Conservation (phyloP, 352 stramenopile species). For the Phytopythium mirpurense region DNA sequence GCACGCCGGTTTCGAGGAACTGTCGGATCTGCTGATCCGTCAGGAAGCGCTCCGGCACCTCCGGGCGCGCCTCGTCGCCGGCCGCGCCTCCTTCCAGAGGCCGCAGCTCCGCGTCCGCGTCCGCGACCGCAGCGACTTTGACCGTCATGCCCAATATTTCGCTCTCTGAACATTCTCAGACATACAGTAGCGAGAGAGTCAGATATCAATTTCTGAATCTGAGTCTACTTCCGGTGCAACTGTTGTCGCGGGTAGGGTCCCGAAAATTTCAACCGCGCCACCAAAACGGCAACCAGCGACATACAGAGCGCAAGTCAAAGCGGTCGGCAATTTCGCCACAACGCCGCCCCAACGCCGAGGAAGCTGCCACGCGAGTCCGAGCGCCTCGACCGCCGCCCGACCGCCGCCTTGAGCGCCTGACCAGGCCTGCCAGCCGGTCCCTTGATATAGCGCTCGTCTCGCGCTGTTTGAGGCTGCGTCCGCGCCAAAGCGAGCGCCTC, state of each 20-base stretch:
- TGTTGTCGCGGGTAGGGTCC: too few relatives aligned
- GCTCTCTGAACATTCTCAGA: too few relatives aligned
- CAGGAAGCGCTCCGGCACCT: conserved; percentile 23
- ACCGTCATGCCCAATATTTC: too few relatives aligned
- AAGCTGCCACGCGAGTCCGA: too few relatives aligned
- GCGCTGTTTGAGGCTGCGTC: neutral
- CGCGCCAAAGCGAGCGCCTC: neutral
- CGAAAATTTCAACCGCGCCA: too few relatives aligned
- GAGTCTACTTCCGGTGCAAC: too few relatives aligned
- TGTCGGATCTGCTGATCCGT: conserved; percentile 50
- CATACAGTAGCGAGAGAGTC: too few relatives aligned
- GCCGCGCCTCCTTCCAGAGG: conserved; percentile 10
- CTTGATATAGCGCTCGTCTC: neutral
- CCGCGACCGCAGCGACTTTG: too few relatives aligned
- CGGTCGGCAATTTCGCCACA: neutral
- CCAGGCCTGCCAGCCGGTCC: neutral
- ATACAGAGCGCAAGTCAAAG: conserved; percentile 1
- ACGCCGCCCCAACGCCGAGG: neutral
- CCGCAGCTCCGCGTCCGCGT: neutral
- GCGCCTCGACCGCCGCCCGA: neutral
- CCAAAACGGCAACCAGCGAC: neutral
- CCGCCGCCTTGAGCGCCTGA: neutral
- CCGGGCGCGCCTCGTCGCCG: conserved; percentile 13
- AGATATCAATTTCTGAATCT: too few relatives aligned
- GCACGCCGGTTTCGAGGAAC: conserved; percentile 59